These are phyloP conservation scores for Aspergillus puulaauensis DNA, from an alignment of 2,329 filamentous ascomycete genomes.

Conservation along the genomic window DNA sequence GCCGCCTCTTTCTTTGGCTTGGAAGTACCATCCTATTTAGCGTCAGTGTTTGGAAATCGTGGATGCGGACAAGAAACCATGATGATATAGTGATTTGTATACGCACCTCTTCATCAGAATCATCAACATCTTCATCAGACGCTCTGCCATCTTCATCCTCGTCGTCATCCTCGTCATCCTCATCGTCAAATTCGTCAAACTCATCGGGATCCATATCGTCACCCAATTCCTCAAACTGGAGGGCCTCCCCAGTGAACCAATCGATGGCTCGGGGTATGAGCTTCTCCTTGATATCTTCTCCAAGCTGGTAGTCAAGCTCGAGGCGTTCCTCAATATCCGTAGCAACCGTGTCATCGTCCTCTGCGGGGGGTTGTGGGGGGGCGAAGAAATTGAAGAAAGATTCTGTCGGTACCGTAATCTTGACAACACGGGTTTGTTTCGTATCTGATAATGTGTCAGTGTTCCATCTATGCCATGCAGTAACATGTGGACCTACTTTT, in stretches of 20 bases:
- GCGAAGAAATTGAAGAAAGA: constrained; percentile 99
- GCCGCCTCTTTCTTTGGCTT: constrained; percentile 93
- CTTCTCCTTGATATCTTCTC: constrained; percentile 99
- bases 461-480: background rate
- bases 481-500: constrained; percentile 71
- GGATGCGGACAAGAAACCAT: background rate
- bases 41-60: constrained; percentile 20
- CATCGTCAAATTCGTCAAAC: constrained; percentile 82
- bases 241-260: constrained; percentile 98
- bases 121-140: constrained; percentile 60
- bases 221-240: constrained; percentile 92
- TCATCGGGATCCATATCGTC: constrained; percentile 81
- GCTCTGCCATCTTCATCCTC: constrained; percentile 83
- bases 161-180: constrained; percentile 90
- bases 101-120: constrained; percentile 53
- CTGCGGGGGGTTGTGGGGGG: constrained; percentile 80
- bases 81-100: background rate
- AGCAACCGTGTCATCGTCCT: constrained; percentile 67
- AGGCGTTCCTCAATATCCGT: constrained; percentile 96
- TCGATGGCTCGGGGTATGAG: constrained; percentile 97
- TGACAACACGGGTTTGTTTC: constrained; percentile 97
- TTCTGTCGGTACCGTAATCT: constrained; percentile 98
- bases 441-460: constrained; percentile 65
- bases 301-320: constrained; percentile 97
- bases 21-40: constrained; percentile 72